phyloP scores from a whole-genome alignment of 2,329 filamentous ascomycete species.

The Aureobasidium sp. region DNA sequence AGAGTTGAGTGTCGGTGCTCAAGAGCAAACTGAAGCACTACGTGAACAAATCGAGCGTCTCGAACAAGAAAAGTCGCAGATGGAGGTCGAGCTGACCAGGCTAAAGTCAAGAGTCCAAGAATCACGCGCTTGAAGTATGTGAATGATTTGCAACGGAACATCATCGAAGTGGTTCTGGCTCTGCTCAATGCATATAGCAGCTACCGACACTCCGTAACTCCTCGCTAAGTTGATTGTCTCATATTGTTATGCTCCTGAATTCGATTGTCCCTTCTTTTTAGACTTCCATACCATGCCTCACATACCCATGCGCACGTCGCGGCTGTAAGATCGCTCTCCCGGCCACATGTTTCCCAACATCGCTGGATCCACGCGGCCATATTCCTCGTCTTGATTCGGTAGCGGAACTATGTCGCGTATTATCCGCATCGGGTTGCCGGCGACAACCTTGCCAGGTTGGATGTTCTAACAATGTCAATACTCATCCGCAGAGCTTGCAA shows the following conservation, averaged over 20 bases:
- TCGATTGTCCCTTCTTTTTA: background rate
- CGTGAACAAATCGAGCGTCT: conserved; percentile 47
- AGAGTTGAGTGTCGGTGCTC: conserved; percentile 56
- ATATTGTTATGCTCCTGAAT: background rate
- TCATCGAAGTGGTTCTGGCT: background rate
- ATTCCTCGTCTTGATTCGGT: background rate
- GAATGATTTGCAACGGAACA: background rate
- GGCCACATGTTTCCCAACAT: background rate
- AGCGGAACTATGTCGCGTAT: background rate
- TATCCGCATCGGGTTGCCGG: conserved; percentile 41
- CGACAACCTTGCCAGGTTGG: conserved; percentile 39
- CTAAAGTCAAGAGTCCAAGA: background rate
- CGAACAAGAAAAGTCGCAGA: conserved; percentile 39
- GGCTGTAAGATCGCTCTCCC: background rate
- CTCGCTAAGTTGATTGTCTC: conserved; percentile 1
- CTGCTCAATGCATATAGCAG: background rate
- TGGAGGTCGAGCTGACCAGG: background rate
- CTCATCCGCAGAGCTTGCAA: background rate
- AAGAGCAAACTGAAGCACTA: conserved; percentile 55
- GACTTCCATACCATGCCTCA: background rate
- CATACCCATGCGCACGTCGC: background rate
- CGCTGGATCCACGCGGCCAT: background rate
- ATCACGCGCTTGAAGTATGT: background rate
- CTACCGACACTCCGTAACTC: background rate
- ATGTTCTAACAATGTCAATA: conserved; percentile 33